Conservation (phyloP, 768 basidiomycete species). For the Paxillus involutus region DNA sequence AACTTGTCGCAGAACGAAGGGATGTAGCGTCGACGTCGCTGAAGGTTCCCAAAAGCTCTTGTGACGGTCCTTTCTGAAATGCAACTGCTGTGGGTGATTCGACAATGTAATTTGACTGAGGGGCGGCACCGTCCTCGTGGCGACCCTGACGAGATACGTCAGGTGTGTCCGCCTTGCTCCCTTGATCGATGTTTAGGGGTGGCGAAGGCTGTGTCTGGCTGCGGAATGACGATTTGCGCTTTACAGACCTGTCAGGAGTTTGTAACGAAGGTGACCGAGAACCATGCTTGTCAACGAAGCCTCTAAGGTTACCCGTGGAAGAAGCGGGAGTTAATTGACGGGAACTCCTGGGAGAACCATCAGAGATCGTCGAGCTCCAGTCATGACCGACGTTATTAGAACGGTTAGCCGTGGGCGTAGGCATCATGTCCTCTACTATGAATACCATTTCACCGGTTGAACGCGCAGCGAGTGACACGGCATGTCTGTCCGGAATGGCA, state of each 20-base stretch:
- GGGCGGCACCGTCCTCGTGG: constrained; percentile 19
- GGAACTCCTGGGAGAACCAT: constrained; percentile 6
- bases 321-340: constrained; percentile 32
- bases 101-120: constrained; percentile 7
- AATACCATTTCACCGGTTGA: constrained; percentile 20
- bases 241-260: constrained; percentile 2
- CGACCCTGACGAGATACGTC: constrained; percentile 15
- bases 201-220: constrained; percentile 27
- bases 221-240: constrained; percentile 21
- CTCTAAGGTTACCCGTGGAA: constrained; percentile 30
- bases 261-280: neutral
- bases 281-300: constrained; percentile 22
- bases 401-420: constrained; percentile 27
- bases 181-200: constrained; percentile 25
- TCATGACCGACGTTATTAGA: constrained; percentile 8
- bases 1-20: constrained; percentile 23
- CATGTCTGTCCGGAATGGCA: constrained; percentile 30
- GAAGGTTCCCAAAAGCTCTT: constrained; percentile 11
- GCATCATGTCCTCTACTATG: constrained; percentile 23
- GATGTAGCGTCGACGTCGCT: constrained; percentile 29
- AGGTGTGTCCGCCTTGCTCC: constrained; percentile 6
- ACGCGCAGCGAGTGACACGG: constrained; percentile 33
- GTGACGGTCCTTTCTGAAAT: constrained; percentile 13
- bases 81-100: constrained; percentile 21
- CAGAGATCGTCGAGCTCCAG: constrained; percentile 11